Base-by-base conservation (phyloP, 2,329 filamentous ascomycete species). In the Ramularia collo-cygni region DNA sequence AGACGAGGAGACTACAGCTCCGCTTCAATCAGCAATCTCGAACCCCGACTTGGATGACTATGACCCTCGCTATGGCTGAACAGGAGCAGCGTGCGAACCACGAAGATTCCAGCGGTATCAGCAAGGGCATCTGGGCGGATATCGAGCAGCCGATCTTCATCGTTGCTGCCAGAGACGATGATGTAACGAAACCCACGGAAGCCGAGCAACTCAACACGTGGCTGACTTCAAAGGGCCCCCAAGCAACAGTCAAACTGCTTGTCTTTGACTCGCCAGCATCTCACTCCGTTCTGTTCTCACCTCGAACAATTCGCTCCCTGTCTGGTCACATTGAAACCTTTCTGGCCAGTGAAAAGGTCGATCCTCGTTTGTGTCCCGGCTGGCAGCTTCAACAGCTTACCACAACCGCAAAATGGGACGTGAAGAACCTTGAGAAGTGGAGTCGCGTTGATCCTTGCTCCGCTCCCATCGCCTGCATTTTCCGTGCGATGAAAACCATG, bases 401-500 rank as follows among this genome's bases (percentile, higher is more conserved):
- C 2, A 86, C 83, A 2, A 86, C 83, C 2, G 89, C 89, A 3
- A 96, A 96, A 66, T 96, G 90, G 90, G 90, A 95, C 57, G 87
- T 96, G 51, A 96, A 96, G 67, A 96, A 96, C 56, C 72, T 95
- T 8, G 79, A 76, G 43, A 96, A 96, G 59, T 96, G 90, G 90
- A 76, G 85, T 61, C 79, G 78, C 13, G 47, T 54, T 10, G 37
- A 41, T 1, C 38, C 47, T 4, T 53, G 51, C 40, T 55, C 54
- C 1, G 47, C 48, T 8, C 79, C 82, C 3, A 92, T 96, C 44
- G 85, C 76, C 0, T 77, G 78, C 10, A 70, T 88, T 4, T 95
- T 95, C 59, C 79, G 85, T 17, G 89, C 87, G 2, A 83, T 95
- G 74, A 95, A 96, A 65, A 96, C 92, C 0, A 74, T 96, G 14